Evolutionary conservation across 2,329 filamentous ascomycete species (phyloP).

Genomic region (Alternaria arborescens): DNA sequence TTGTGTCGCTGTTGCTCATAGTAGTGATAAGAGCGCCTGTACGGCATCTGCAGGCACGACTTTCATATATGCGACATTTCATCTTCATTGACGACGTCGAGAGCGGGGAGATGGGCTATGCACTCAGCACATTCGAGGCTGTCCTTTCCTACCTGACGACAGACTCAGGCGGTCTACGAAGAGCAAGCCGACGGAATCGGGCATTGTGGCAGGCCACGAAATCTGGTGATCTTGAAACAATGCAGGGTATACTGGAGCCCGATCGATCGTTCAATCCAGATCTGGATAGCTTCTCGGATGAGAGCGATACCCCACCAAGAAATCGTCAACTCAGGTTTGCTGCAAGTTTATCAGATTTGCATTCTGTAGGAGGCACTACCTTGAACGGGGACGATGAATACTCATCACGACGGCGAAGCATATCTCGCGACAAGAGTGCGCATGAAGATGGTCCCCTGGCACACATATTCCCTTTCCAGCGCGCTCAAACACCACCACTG

Average conservation of each 20-base stretch:
- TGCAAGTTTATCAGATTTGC: slow-evolving; percentile 40
- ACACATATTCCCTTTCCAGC: slow-evolving; percentile 93
- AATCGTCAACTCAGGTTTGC: slow-evolving; percentile 44
- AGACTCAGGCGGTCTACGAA: slow-evolving; percentile 82
- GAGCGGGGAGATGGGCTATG: slow-evolving; percentile 94
- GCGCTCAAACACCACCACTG: slow-evolving; percentile 61
- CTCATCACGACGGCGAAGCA: slow-evolving; percentile 29
- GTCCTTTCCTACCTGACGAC: slow-evolving; percentile 86
- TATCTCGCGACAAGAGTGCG: slow-evolving; percentile 26
- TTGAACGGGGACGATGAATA: slow-evolving; percentile 41
- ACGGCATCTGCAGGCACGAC: slow-evolving; percentile 83
- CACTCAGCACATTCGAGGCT: slow-evolving; percentile 93
- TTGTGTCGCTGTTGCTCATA: slow-evolving; percentile 89
- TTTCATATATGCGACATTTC: slow-evolving; percentile 96
- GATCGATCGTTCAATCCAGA: slow-evolving; percentile 56
- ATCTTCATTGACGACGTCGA: slow-evolving; percentile 99
- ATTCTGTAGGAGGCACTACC: slow-evolving; percentile 38
- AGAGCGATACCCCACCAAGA: slow-evolving; percentile 34
- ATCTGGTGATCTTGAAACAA: slow-evolving; percentile 76
- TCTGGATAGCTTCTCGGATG: slow-evolving; percentile 36
- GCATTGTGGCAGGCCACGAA: slow-evolving; percentile 86
- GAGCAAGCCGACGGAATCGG: slow-evolving; percentile 85
- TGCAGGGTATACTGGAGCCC: slow-evolving; percentile 83
- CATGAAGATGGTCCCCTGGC: slow-evolving; percentile 62
- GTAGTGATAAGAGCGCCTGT: slow-evolving; percentile 93